Percentiles rank a stretch among this genome's conserved stretches.
Conservation (phyloP, 768 basidiomycete genomes). For the Pulveroboletus sp. region DNA sequence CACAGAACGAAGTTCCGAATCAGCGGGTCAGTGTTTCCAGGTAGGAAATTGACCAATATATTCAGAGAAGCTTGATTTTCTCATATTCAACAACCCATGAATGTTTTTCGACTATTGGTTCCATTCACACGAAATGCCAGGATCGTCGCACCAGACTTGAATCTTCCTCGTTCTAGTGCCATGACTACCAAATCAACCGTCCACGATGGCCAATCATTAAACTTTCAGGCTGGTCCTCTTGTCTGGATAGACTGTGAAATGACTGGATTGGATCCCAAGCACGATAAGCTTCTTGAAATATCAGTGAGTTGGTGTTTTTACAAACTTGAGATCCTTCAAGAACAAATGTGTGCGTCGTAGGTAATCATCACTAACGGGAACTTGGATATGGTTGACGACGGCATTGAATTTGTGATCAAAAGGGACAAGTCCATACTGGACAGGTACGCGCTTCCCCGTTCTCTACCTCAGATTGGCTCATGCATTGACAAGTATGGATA, state of each 20-base stretch:
- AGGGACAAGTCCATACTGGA: conserved; percentile 72
- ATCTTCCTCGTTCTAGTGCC: background rate
- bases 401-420: conserved; percentile 71
- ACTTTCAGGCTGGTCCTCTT: conserved; percentile 13
- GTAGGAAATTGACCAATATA: no score
- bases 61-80: background rate
- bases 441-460: conserved; percentile 42
- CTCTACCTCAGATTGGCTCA: background rate
- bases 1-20: no score
- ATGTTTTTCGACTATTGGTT: background rate
- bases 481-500: conserved; percentile 61
- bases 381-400: conserved; percentile 76
- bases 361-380: conserved; percentile 89
- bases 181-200: conserved; percentile 1
- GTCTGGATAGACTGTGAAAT: conserved; percentile 87
- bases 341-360: conserved; percentile 28
- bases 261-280: conserved; percentile 69
- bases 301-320: conserved; percentile 38
- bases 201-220: background rate
- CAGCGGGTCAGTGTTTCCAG: no score
- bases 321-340: background rate
- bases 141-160: background rate
- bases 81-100: background rate
- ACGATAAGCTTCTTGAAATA: conserved; percentile 77
- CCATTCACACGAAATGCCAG: background rate